These are phyloP conservation scores for Tolypocladium tundrense DNA, from an alignment of 2,329 filamentous ascomycete genomes.

Conservation along the genomic window DNA sequence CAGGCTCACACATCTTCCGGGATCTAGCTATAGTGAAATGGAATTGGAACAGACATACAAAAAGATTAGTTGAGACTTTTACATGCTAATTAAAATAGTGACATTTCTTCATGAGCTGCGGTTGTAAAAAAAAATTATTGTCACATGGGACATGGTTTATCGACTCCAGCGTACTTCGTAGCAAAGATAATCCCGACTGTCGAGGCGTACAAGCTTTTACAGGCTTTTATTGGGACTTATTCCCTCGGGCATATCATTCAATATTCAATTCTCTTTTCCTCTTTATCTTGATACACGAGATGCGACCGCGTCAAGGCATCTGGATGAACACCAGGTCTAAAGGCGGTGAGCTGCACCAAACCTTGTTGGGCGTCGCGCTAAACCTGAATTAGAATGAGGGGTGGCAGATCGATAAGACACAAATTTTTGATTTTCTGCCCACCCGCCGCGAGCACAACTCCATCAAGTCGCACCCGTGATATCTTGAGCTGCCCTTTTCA, in stretches of 20 bases:
- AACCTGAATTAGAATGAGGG: conserved; percentile 20
- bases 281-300: neutral
- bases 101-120: neutral
- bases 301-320: neutral
- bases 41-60: neutral
- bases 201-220: neutral
- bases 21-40: neutral
- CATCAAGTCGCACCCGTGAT: neutral
- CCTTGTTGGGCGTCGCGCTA: conserved; percentile 11
- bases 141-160: neutral
- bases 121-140: neutral
- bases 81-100: no score
- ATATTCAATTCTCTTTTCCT: neutral
- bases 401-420: conserved; percentile 29
- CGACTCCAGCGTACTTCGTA: no score
- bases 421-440: conserved; percentile 24
- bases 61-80: neutral
- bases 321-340: conserved; percentile 3
- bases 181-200: neutral
- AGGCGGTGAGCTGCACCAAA: conserved; percentile 17
- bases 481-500: neutral
- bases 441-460: conserved; percentile 6
- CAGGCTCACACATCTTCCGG: neutral
- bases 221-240: no score
- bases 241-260: no score